Base-by-base conservation (phyloP, 2,329 filamentous ascomycete species). In the Sphaceloma murrayae region DNA sequence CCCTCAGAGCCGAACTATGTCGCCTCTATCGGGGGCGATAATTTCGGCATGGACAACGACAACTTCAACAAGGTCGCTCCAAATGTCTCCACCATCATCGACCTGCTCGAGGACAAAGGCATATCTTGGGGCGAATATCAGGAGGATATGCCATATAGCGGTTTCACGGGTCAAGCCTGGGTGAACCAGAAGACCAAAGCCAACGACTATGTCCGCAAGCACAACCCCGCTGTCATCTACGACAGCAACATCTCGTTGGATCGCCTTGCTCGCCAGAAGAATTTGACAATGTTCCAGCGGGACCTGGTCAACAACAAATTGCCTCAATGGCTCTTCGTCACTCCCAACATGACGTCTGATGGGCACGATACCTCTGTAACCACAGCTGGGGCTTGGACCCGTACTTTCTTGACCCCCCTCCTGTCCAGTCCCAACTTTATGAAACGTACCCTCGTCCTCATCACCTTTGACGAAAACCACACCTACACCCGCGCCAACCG, bases 181-280 rank as follows among this genome's bases (percentile, higher is more conserved):
- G 68, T 75, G 46, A 85, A 86, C 62, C 76, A 77, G 51, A 49
- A 75, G 52, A 83, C 73, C 2, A 73, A 74, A 21, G 70, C 73
- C 38, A 83, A 87, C 55, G 77, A 81, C 64, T 91, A 91, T 58
- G 83, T 89, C 5, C 78, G 85, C 57, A 89, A 91, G 66, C 85
- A 91, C 66, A 86, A 88, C 58, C 70, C 66, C 33, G 65, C 56
- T 11, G 66, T 88, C 46, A 67, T 81, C 45, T 85, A 76, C 62
- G 73, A 86, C 58, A 75, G 73, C 26, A 72, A 79, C 47, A 66
- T 70, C 43, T 72, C 70, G 39, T 60, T 69, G 19, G 68, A 75
- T 14, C 78, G 82, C 18, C 67, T 84, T 1, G 70, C 73, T 4
- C 71, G 77, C 57, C 80, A 84, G 62, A 89, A 89, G 71, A 87